Base-by-base conservation (phyloP, 352 stramenopile genomes). In the Globisporangium paddicum region DNA sequence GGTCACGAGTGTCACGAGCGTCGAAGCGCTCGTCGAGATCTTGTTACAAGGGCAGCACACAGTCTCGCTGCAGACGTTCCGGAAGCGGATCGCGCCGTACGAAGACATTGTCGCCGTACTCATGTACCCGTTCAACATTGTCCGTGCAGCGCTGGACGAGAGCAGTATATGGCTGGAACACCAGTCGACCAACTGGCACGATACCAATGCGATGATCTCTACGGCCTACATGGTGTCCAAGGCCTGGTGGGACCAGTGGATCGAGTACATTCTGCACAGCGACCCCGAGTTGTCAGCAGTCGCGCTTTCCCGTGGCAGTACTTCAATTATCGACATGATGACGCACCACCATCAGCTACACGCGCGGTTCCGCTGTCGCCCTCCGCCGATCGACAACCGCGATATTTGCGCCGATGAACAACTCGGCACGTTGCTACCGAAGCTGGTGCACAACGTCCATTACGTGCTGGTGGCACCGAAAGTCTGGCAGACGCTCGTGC, bases 161-260 rank as follows among this genome's bases (percentile, higher is more conserved):
- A 59, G 69, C 13, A 64, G 42, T 10, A 58, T 89, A 19, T 56
- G 86, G 37, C 55, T 63, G 0, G 68, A 75, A 18, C 50, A 76
- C 50, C 62, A 74, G 7, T 66, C 49, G 18, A 68, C 56, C 6
- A 53, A 58, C 19, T 89, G 78, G 79, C 66, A 67, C 19, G 59
- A 66, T n/a, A 70, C 69, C 1, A 68, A 86, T 28, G 18, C 14
- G 37, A 56, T 16, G 9, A 84, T 13, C 11, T n/a, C 38, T 21
- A 19, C 60, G 7, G 72, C 62, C 8, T 92, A 79, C 54, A 60
- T 88, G 0, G 63, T 90, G 5, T 68, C 73, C 23, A 73, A 58
- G 52, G 30, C 34, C 16, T 92, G 82, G 82, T 92, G 79, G 82
- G 58, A 40, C 9, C 72, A 76, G 40, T 92, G 82, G 79, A 54